phyloP scores from a whole-genome alignment of 176 grass and related monocot genomes.

The Typha latifolia region DNA sequence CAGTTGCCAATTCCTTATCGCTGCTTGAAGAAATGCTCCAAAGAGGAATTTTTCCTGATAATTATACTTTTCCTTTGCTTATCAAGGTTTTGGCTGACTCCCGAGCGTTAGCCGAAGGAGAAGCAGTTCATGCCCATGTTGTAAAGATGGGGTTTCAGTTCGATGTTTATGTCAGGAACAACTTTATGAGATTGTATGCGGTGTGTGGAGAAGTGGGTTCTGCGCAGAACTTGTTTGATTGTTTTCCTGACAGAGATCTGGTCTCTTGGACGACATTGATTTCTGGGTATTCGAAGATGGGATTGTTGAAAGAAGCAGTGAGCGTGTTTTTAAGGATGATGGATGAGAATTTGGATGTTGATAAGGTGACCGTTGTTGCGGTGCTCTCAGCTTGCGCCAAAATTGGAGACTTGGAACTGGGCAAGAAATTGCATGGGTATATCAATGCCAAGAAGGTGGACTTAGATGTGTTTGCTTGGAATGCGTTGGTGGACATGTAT shows the following conservation, averaged over 20 bases:
- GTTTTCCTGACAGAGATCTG: conserved; percentile 24
- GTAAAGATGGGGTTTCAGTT: conserved; percentile 27
- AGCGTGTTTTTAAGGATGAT: conserved; percentile 25
- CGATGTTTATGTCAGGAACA: conserved; percentile 21
- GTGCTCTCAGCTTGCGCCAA: conserved; percentile 51
- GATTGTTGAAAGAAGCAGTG: conserved; percentile 10
- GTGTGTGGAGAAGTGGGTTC: conserved; percentile 1
- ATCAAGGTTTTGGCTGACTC: conserved; percentile 18
- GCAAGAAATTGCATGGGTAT: conserved; percentile 33
- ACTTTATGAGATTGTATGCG: conserved; percentile 32
- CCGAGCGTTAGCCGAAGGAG: conserved; percentile 13
- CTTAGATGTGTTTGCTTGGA: conserved; percentile 52
- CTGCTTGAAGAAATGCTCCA: conserved; percentile 18
- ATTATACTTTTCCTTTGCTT: conserved; percentile 31
- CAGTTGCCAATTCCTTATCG: conserved; percentile 12
- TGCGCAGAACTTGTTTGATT: background rate
- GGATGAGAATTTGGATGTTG: background rate
- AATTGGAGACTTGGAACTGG: conserved; percentile 24
- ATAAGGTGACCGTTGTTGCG: conserved; percentile 28
- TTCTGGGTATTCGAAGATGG: conserved; percentile 12
- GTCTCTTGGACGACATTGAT: conserved; percentile 47
- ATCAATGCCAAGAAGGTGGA: conserved; percentile 12
- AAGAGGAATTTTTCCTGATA: conserved; percentile 17
- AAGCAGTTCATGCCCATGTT: conserved; percentile 20
- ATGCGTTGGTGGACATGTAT: conserved; percentile 72